Evolutionary conservation across 1,139 yeast genomes (phyloP).

Genomic region (Candida albicans): DNA sequence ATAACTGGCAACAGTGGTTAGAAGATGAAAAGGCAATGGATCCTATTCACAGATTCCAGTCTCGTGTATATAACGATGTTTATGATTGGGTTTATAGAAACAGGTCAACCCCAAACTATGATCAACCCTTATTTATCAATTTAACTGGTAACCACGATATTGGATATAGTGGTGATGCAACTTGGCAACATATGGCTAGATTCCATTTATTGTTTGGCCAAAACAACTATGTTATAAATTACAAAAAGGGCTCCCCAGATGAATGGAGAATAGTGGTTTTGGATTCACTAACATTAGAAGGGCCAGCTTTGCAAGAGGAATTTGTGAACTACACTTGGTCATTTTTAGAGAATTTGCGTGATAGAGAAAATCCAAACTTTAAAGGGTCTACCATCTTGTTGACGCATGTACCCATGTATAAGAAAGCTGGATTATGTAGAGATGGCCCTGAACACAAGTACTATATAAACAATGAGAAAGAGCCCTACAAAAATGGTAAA

Average conservation of each 20-base stretch:
- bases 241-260: conserved; percentile 58
- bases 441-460: conserved; percentile 75
- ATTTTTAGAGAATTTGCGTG: conserved; percentile 59
- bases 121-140: conserved; percentile 66
- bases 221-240: conserved; percentile 78
- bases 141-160: conserved; percentile 94
- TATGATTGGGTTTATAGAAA: conserved; percentile 63
- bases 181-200: conserved; percentile 85
- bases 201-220: conserved; percentile 74
- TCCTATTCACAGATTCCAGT: conserved; percentile 43
- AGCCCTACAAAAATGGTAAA: conserved; percentile 67
- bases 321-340: conserved; percentile 69
- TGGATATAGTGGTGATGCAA: conserved; percentile 94
- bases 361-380: conserved; percentile 48
- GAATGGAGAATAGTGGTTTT: conserved; percentile 85
- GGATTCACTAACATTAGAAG: conserved; percentile 82
- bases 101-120: conserved; percentile 31
- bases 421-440: conserved; percentile 73
- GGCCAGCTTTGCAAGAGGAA: conserved; percentile 80
- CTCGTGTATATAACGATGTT: conserved; percentile 56
- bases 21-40: conserved; percentile 39
- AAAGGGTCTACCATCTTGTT: conserved; percentile 78
- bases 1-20: conserved; percentile 55
- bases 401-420: conserved; percentile 89
- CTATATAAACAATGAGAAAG: conserved; percentile 55